Percentiles rank a stretch among this genome's conserved stretches.
These are phyloP conservation scores for Alternaria rosae DNA, from an alignment of 2,329 filamentous ascomycete species.

Conservation along the genomic window DNA sequence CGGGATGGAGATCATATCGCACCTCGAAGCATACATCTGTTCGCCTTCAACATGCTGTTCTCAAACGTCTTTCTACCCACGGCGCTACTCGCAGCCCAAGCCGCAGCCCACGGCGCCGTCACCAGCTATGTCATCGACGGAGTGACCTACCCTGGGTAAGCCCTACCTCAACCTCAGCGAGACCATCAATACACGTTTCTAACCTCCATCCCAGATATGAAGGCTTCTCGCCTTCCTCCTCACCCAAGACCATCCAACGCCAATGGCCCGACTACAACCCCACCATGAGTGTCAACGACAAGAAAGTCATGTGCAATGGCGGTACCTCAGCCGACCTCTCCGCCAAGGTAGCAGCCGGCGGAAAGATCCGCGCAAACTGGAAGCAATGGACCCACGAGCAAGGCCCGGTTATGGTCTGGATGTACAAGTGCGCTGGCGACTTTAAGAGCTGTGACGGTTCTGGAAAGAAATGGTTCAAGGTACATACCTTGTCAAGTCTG, in stretches of 20 bases:
- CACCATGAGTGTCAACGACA: constrained; percentile 57
- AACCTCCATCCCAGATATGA: constrained; percentile 57
- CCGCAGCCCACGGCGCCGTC: constrained; percentile 46
- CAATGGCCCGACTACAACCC: constrained; percentile 67
- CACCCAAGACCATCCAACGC: constrained; percentile 63
- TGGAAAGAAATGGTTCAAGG: constrained; percentile 65
- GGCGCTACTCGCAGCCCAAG: constrained; percentile 40
- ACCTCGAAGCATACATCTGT: constrained; percentile 3
- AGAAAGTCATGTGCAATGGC: constrained; percentile 64
- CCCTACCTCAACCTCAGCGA: neutral
- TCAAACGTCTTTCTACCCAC: constrained; percentile 45
- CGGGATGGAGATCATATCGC: neutral
- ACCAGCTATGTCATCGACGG: constrained; percentile 48
- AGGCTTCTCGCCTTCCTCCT: constrained; percentile 59
- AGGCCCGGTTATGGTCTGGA: constrained; percentile 66
- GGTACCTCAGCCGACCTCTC: constrained; percentile 51
- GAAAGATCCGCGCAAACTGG: constrained; percentile 62
- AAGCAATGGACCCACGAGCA: constrained; percentile 66
- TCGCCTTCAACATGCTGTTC: constrained; percentile 46
- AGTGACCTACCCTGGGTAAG: constrained; percentile 41
- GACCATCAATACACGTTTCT: constrained; percentile 31
- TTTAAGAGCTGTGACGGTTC: constrained; percentile 62
- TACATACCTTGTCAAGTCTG: constrained; percentile 40
- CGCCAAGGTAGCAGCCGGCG: constrained; percentile 59
- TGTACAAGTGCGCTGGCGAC: constrained; percentile 57